phyloP scores from a whole-genome alignment of 805 yeast genomes.

The Cyberlindnera nakhonratchasimensis region DNA sequence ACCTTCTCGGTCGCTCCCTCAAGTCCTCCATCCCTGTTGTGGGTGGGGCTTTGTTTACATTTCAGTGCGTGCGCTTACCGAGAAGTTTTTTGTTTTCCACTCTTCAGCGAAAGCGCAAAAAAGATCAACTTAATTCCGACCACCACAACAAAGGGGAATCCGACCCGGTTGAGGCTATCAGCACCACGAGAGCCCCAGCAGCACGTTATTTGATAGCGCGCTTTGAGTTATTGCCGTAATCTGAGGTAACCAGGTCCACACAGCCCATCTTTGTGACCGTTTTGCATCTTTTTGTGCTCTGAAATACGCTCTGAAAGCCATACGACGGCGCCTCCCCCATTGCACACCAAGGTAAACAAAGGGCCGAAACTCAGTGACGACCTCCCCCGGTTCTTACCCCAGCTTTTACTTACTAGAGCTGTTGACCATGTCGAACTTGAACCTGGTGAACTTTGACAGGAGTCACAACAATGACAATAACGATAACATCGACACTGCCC shows the following conservation, averaged over 20 bases:
- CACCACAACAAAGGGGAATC: not conserved
- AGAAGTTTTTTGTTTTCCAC: not conserved
- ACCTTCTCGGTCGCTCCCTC: too few species aligned
- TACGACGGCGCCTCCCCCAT: not conserved
- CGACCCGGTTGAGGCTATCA: not conserved
- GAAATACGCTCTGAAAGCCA: not conserved
- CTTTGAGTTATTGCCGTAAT: not conserved
- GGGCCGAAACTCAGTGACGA: conserved; percentile 3
- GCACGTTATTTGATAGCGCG: not conserved
- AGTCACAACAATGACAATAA: conserved; percentile 8
- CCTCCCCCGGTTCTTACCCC: conserved; percentile 6
- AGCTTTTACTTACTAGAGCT: not conserved
- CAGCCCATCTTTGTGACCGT: not conserved
- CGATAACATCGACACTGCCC: conserved; percentile 13
- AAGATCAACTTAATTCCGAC: conserved; percentile 9
- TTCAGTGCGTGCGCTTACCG: not conserved
- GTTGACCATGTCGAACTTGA: conserved; percentile 11
- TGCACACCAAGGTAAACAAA: not conserved
- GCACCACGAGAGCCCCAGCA: not conserved
- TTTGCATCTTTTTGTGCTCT: not conserved
- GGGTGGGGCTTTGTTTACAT: conserved; percentile 1
- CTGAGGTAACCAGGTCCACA: not conserved
- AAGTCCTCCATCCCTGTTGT: too few species aligned
- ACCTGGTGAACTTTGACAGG: conserved; percentile 14
- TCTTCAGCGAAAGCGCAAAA: not conserved